These are phyloP conservation scores for Sclerotiophoma versabilis DNA, from an alignment of 2,329 filamentous ascomycete species.

Conservation along the genomic window DNA sequence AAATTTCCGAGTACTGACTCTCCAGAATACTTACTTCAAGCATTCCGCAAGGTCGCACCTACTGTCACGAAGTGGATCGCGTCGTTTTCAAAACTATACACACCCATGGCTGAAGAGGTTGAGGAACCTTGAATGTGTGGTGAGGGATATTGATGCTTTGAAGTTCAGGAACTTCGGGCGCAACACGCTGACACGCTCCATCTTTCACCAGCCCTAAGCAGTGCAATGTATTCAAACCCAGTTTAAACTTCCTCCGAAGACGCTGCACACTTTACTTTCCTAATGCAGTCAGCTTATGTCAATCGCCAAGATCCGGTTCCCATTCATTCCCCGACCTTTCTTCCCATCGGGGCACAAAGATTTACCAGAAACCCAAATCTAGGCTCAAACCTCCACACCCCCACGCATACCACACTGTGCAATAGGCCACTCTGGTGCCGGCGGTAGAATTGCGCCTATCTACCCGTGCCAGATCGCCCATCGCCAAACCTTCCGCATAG, in stretches of 20 bases:
- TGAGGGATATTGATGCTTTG: too few relatives aligned
- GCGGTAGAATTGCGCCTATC: neutral
- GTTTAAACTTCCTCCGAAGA: too few relatives aligned
- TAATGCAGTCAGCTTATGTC: too few relatives aligned
- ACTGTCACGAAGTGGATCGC: neutral
- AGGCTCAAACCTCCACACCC: neutral
- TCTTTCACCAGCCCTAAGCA: too few relatives aligned
- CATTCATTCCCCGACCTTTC: too few relatives aligned
- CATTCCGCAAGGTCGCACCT: neutral
- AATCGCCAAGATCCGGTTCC: neutral
- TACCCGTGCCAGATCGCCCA: neutral
- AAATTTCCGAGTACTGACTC: neutral
- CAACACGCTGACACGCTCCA: too few relatives aligned
- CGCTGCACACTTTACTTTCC: neutral
- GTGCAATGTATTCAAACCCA: neutral
- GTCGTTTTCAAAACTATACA: neutral
- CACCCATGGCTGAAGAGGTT: neutral
- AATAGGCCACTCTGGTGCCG: neutral
- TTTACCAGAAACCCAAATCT: neutral
- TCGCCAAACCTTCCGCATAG: conserved; percentile 3
- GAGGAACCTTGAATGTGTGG: too few relatives aligned
- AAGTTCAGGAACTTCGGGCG: too few relatives aligned
- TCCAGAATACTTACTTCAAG: neutral
- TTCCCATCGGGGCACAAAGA: neutral
- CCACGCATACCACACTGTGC: neutral